These are phyloP conservation scores for Penicillium malachiteum DNA, from an alignment of 495 filamentous ascomycete genomes.

Conservation along the genomic window DNA sequence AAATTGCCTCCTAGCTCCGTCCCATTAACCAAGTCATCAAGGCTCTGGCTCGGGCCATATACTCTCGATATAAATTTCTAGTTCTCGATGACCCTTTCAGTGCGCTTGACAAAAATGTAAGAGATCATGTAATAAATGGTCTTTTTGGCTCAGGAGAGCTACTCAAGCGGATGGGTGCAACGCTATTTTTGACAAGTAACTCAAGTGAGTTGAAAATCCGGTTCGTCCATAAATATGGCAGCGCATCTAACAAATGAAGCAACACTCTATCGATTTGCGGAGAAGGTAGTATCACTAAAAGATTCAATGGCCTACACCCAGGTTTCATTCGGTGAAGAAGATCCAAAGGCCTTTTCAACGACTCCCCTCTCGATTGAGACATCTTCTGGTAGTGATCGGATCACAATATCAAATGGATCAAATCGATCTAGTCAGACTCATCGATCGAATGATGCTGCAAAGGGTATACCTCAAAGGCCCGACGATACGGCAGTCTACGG, in stretches of 20 bases:
- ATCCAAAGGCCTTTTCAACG: background rate
- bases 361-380: background rate
- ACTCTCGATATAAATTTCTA: conserved; percentile 33
- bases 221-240: background rate
- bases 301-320: background rate
- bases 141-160: background rate
- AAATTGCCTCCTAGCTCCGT: too few relatives aligned
- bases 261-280: background rate
- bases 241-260: background rate
- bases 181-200: background rate
- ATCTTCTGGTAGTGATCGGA: background rate
- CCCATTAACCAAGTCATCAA: conserved; percentile 4
- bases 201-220: background rate
- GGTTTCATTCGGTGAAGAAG: background rate
- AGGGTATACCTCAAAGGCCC: background rate
- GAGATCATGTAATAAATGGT: conserved; percentile 39
- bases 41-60: conserved; percentile 46
- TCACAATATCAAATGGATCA: background rate
- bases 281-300: background rate
- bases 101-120: conserved; percentile 38
- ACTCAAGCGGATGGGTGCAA: background rate
- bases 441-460: background rate
- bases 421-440: background rate
- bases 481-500: background rate
- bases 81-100: conserved; percentile 51